Conservation (phyloP, 2,329 filamentous ascomycete genomes). For the Pleomassaria siparia region DNA sequence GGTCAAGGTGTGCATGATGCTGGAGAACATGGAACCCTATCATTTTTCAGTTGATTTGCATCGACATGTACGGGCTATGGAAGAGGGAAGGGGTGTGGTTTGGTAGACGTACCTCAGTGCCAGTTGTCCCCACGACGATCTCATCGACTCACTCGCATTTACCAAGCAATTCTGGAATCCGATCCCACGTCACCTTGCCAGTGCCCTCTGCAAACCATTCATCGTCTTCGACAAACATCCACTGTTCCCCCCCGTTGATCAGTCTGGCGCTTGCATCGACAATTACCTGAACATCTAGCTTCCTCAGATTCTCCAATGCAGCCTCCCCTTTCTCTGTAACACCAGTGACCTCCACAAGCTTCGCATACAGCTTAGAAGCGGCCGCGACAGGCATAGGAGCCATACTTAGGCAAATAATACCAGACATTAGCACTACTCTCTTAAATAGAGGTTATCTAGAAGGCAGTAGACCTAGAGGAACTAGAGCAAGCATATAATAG, state of each 20-base stretch:
- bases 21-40: slow-evolving; percentile 5
- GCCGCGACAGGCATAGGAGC: slow-evolving; percentile 10
- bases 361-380: slow-evolving; percentile 13
- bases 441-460: slow-evolving; percentile 19
- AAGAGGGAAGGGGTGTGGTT: too few species aligned
- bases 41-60: background rate
- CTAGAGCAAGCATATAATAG: slow-evolving; percentile 23
- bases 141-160: slow-evolving; percentile 45
- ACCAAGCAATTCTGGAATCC: slow-evolving; percentile 14
- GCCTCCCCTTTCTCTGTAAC: slow-evolving; percentile 16
- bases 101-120: slow-evolving; percentile 49
- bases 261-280: slow-evolving; percentile 13
- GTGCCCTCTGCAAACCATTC: slow-evolving; percentile 16
- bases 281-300: slow-evolving; percentile 12
- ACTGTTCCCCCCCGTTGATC: slow-evolving; percentile 9
- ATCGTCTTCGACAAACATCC: slow-evolving; percentile 14
- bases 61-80: background rate
- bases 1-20: slow-evolving; percentile 23
- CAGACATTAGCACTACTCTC: slow-evolving; percentile 24
- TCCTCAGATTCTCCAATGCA: slow-evolving; percentile 11
- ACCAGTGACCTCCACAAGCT: slow-evolving; percentile 21
- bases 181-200: slow-evolving; percentile 22
- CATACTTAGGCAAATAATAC: slow-evolving; percentile 16
- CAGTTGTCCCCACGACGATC: slow-evolving; percentile 49
- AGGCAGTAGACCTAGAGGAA: slow-evolving; percentile 7